Percentiles rank a stretch among this genome's conserved stretches.
These are phyloP conservation scores for Jatropha curcas DNA, from an alignment of 345 rosid species.

Conservation along the genomic window DNA sequence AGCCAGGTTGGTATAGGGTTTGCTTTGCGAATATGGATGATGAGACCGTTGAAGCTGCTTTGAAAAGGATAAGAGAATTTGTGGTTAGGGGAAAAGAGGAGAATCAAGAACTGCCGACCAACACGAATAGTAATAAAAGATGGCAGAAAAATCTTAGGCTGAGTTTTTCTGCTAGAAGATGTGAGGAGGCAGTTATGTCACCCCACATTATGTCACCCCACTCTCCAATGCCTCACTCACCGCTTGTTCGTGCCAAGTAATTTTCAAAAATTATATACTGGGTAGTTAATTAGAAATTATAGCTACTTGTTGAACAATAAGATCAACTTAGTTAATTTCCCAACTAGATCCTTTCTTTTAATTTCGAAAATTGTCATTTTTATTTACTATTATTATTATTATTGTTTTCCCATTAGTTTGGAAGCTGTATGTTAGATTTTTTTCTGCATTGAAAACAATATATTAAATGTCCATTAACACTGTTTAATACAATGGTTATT, in stretches of 20 bases:
- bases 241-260: slow-evolving; percentile 53
- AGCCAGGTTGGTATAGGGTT: slow-evolving; percentile 89
- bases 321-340: neutral
- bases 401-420: neutral
- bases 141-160: slow-evolving; percentile 48
- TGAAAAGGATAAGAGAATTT: slow-evolving; percentile 53
- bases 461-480: no score
- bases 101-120: neutral
- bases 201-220: slow-evolving; percentile 62
- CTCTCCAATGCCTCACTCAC: slow-evolving; percentile 55
- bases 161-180: slow-evolving; percentile 46
- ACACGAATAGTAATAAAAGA: slow-evolving; percentile 27
- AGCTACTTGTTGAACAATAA: neutral
- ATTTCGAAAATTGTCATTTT: no score
- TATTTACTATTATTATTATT: neutral
- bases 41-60: slow-evolving; percentile 54
- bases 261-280: no score
- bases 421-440: neutral
- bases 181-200: slow-evolving; percentile 49
- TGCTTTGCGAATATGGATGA: slow-evolving; percentile 89
- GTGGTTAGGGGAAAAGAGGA: slow-evolving; percentile 31
- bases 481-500: no score
- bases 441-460: neutral
- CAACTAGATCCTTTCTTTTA: neutral
- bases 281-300: no score